A percentile compares a stretch with the other conserved stretches of the same genome.
Evolutionary conservation across 192 early-diverging fungal species (phyloP).

Genomic region (Podochytrium sp.): DNA sequence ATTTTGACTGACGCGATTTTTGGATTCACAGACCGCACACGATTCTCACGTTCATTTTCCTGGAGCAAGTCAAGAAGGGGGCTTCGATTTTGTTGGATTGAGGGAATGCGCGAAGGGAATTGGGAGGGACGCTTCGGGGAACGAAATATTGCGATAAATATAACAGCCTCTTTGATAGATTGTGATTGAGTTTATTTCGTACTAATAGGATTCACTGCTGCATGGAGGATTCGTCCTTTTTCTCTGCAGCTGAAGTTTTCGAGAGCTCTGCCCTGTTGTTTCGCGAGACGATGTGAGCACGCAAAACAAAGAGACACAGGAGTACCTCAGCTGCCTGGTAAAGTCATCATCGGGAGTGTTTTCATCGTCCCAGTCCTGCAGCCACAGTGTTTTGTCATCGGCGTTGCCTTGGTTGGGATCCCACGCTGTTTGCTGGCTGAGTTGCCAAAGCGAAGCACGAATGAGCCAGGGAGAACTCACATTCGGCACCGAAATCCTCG

Average conservation of each 20-base stretch:
- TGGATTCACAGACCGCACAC: slow-evolving; percentile 75
- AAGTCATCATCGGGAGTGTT: slow-evolving; percentile 85
- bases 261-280: background rate
- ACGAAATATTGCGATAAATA: no score
- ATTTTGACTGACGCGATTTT: slow-evolving; percentile 5
- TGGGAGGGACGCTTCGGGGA: no score
- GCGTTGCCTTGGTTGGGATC: slow-evolving; percentile 84
- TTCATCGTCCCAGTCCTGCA: slow-evolving; percentile 92
- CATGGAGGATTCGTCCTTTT: background rate
- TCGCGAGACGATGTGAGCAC: background rate
- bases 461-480: slow-evolving; percentile 43
- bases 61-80: slow-evolving; percentile 44
- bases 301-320: background rate
- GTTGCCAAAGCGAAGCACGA: background rate
- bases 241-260: background rate
- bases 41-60: slow-evolving; percentile 89
- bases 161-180: no score
- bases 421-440: slow-evolving; percentile 28
- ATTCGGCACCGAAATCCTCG: slow-evolving; percentile 88
- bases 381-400: slow-evolving; percentile 75
- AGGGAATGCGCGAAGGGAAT: background rate
- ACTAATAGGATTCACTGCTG: no score
- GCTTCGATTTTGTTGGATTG: slow-evolving; percentile 19
- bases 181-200: no score
- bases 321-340: slow-evolving; percentile 74